Evolutionary conservation across 176 grass and related monocot genomes (phyloP).

Genomic region (Carex cristatella): DNA sequence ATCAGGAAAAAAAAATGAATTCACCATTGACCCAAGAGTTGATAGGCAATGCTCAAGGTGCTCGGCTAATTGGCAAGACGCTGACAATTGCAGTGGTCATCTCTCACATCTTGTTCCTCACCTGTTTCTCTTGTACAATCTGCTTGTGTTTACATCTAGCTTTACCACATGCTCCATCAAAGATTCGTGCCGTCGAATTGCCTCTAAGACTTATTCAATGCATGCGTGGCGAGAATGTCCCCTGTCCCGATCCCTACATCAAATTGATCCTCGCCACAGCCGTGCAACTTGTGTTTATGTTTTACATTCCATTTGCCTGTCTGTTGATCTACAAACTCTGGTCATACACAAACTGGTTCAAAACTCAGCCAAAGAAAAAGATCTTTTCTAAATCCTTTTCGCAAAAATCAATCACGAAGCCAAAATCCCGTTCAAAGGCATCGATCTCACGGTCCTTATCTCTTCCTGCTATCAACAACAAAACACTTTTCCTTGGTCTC

Average conservation of each 20-base stretch:
- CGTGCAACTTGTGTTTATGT: neutral
- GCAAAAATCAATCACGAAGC: neutral
- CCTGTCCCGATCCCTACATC: neutral
- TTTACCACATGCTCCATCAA: neutral
- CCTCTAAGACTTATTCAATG: neutral
- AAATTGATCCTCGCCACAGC: neutral
- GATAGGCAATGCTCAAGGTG: neutral
- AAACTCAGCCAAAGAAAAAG: neutral
- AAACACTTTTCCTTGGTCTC: slow-evolving; percentile 15
- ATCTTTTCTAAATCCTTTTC: neutral
- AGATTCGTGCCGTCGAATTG: neutral
- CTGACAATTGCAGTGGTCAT: slow-evolving; percentile 6
- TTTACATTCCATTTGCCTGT: slow-evolving; percentile 6
- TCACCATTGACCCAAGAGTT: neutral
- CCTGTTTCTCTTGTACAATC: slow-evolving; percentile 14
- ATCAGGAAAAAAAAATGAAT: slow-evolving; percentile 11
- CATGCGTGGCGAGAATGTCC: neutral
- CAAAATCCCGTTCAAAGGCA: neutral
- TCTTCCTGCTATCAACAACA: neutral
- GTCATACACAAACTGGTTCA: slow-evolving; percentile 16
- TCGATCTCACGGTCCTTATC: neutral
- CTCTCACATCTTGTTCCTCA: slow-evolving; percentile 13
- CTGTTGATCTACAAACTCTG: slow-evolving; percentile 9
- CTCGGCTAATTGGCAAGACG: neutral
- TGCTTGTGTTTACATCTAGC: neutral